Evolutionary conservation across 2,329 filamentous ascomycete genomes (phyloP), one percentile per base, ranked within the genome.

Genomic region (Cytospora schulzeri): DNA sequence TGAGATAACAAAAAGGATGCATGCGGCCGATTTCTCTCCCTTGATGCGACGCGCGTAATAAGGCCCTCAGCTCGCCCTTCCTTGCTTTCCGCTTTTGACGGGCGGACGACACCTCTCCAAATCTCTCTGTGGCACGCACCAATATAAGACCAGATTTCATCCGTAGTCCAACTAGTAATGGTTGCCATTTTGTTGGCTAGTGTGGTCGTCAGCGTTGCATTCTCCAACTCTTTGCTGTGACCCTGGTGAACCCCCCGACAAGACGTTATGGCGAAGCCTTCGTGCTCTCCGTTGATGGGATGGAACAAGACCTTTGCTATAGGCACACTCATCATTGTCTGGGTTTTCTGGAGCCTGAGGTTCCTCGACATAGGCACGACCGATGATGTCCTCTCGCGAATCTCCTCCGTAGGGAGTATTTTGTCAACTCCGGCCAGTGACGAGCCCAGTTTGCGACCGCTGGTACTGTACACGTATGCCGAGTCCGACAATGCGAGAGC

Each of bases 391-490:
- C 51, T 66, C 24, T 64, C 57, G 14, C 28, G 59, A 22, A 22
- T 66, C 28, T 45, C 63, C n/a, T 52, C 24, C 19, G 22, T 54
- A 9, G 62, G 50, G 31, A 45, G 55, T 50, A 35, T 3, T 45
- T 12, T 41, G 24, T 14, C 60, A 41, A 6, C 56, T 45, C 28
- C 50, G 29, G 15, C 38, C n/a, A 12, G n/a, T 15, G 54, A 15
- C 35, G 55, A 55, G 24, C 14, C 19, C 61, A 26, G 17, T 31
- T 26, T 61, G 57, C 63, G 66, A 28, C 69, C 70, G 4, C 66
- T 76, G 29, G 70, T 76, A n/a, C 67, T 74, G 17, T 77, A 77
- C 58, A 71, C 70, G 7, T 76, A 73, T 65, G 69, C 71, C 45
- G 74, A 77, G 62, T 74, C 74, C 8, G 69, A 68, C 1, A 66